Conservation (phyloP, 2,329 filamentous ascomycete species). For the Diplodia scrobiculata region DNA sequence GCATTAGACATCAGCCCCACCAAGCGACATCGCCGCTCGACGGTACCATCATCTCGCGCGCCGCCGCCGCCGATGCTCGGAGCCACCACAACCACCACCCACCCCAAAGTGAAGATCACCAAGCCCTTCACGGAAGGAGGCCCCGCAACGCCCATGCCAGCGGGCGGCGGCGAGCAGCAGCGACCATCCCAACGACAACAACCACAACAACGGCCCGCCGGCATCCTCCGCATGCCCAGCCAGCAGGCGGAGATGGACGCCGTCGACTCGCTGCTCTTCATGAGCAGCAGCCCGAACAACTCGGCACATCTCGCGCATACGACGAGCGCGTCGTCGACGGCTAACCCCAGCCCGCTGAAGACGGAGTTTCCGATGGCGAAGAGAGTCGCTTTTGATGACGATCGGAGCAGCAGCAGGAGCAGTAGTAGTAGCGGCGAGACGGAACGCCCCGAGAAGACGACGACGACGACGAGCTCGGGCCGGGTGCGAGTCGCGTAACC, state of each 20-base stretch:
- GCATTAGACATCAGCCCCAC: conserved; percentile 40
- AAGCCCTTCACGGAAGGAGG: conserved; percentile 31
- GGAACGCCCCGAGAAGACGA: neutral
- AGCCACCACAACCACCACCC: conserved; percentile 12
- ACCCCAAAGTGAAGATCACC: conserved; percentile 35
- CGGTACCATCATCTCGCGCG: conserved; percentile 37
- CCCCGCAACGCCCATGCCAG: conserved; percentile 36
- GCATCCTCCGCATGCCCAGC: conserved; percentile 67
- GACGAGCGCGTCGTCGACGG: conserved; percentile 22
- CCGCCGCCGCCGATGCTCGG: conserved; percentile 38
- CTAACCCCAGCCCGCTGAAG: conserved; percentile 38
- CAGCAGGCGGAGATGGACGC: conserved; percentile 77
- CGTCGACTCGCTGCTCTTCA: conserved; percentile 76
- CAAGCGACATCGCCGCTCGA: conserved; percentile 43
- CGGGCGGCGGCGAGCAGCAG: conserved; percentile 35
- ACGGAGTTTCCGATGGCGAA: conserved; percentile 33
- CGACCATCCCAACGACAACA: too few relatives aligned
- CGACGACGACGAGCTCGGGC: neutral
- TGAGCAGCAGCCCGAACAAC: conserved; percentile 78
- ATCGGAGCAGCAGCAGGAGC: conserved; percentile 12
- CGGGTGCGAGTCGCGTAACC: conserved; percentile 2
- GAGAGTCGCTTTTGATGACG: conserved; percentile 29
- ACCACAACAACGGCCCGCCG: conserved; percentile 39
- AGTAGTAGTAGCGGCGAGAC: conserved; percentile 8
- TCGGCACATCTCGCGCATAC: conserved; percentile 48